Evolutionary conservation across 163 green algal species (phyloP).

Genomic region (Scenedesmus sp.): DNA sequence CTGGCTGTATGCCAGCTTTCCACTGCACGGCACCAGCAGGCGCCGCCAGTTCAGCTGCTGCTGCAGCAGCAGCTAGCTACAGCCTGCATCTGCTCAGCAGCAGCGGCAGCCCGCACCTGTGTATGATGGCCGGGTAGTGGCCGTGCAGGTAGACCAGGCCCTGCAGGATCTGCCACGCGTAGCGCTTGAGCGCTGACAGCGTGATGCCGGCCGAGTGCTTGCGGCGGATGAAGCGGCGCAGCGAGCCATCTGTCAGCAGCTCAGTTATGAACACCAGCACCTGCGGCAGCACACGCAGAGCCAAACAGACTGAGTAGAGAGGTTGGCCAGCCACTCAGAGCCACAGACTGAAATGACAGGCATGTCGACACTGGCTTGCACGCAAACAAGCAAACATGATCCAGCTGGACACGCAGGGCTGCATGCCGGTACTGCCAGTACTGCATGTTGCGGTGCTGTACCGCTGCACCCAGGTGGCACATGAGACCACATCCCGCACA

Average conservation of each 20-base stretch:
- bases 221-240: constrained; percentile 86
- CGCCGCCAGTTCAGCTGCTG: background rate
- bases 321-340: too few relatives aligned
- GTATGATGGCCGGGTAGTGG: constrained; percentile 98
- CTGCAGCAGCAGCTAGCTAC: background rate
- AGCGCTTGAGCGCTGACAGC: constrained; percentile 89
- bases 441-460: background rate
- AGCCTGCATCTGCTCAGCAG: background rate
- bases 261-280: constrained; percentile 98
- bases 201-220: constrained; percentile 38
- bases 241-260: constrained; percentile 92
- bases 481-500: background rate
- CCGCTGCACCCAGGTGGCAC: background rate
- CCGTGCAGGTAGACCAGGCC: constrained; percentile 97
- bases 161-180: constrained; percentile 96
- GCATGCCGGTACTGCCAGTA: background rate
- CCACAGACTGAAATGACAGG: too few relatives aligned
- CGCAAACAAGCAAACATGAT: too few relatives aligned
- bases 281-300: background rate
- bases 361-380: too few relatives aligned
- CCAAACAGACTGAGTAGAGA: background rate
- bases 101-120: constrained; percentile 69
- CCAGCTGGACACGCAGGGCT: background rate
- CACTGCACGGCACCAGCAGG: background rate
- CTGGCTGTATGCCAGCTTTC: background rate